Percentiles rank a stretch among this genome's conserved stretches.
Evolutionary conservation across 331 rosid genomes (phyloP).

Genomic region (Telfairia occidentalis): DNA sequence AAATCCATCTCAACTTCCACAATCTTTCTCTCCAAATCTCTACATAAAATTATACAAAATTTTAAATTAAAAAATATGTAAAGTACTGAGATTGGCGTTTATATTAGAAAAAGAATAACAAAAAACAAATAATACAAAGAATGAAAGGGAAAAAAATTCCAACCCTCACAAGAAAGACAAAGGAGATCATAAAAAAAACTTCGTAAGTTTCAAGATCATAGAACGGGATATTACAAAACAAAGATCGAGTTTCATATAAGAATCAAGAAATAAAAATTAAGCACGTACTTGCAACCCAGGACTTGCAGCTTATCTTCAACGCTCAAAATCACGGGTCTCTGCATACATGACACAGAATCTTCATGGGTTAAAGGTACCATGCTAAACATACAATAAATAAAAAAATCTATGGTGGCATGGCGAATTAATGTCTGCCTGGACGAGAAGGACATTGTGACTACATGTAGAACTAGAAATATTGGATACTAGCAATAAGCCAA

Average conservation of each 20-base stretch:
- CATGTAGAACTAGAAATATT: background rate
- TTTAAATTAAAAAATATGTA: background rate
- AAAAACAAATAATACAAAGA: background rate
- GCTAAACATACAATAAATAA: background rate
- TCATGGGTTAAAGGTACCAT: background rate
- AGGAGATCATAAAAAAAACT: background rate
- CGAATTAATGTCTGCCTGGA: background rate
- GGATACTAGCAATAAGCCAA: background rate
- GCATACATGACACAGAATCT: background rate
- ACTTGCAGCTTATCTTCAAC: constrained; percentile 79
- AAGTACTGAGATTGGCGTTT: background rate
- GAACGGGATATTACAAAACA: background rate
- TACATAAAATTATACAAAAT: constrained; percentile 8
- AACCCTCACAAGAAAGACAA: background rate
- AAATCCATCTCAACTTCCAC: constrained; percentile 95
- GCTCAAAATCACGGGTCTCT: constrained; percentile 81
- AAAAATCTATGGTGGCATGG: background rate
- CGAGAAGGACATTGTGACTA: background rate
- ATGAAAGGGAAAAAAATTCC: background rate
- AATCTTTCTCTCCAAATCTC: constrained; percentile 87
- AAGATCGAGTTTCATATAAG: background rate
- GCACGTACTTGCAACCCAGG: constrained; percentile 73
- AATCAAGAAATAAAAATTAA: background rate
- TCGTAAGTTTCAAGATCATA: background rate
- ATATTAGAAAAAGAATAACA: too few relatives aligned